A percentile compares a stretch with the other conserved stretches of the same genome.
These are phyloP conservation scores for Vitellaria paradoxa DNA, from an alignment of 179 eudicot genomes.

Conservation along the genomic window DNA sequence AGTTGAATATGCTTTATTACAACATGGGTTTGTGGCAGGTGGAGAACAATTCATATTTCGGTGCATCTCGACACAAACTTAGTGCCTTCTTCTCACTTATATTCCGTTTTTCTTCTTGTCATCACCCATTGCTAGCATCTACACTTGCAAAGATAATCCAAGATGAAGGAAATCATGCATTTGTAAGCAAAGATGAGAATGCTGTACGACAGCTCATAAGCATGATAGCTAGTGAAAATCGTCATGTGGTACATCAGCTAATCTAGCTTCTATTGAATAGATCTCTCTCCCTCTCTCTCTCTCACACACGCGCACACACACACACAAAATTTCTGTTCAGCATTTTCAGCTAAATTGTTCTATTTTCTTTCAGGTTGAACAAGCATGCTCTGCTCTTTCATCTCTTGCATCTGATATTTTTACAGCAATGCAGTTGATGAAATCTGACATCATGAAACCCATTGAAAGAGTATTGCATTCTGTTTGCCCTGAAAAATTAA, in stretches of 20 bases:
- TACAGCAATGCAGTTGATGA: conserved; percentile 78
- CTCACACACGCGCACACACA: too few relatives aligned
- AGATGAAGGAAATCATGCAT: conserved; percentile 73
- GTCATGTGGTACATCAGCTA: conserved; percentile 76
- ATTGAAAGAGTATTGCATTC: conserved; percentile 72
- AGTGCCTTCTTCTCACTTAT: conserved; percentile 97
- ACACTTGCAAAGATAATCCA: conserved; percentile 95
- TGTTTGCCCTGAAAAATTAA: conserved; percentile 66
- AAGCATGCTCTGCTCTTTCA: conserved; percentile 95
- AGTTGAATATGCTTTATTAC: conserved; percentile 17
- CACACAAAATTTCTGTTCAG: not conserved
- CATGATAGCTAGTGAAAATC: conserved; percentile 94
- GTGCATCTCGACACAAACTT: conserved; percentile 84
- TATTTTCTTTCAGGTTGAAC: conserved; percentile 69
- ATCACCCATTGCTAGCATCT: conserved; percentile 94
- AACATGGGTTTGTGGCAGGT: conserved; percentile 46
- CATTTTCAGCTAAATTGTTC: not conserved
- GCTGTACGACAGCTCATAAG: conserved; percentile 98
- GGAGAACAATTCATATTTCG: conserved; percentile 90
- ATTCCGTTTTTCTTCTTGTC: conserved; percentile 98
- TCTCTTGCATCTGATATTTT: conserved; percentile 87
- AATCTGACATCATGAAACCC: conserved; percentile 97
- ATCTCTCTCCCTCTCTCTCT: too few relatives aligned
- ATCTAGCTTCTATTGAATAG: not conserved
- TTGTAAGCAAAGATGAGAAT: conserved; percentile 97